Evolutionary conservation across 106 monocot species (phyloP).

Genomic region (Agapanthus africanus): DNA sequence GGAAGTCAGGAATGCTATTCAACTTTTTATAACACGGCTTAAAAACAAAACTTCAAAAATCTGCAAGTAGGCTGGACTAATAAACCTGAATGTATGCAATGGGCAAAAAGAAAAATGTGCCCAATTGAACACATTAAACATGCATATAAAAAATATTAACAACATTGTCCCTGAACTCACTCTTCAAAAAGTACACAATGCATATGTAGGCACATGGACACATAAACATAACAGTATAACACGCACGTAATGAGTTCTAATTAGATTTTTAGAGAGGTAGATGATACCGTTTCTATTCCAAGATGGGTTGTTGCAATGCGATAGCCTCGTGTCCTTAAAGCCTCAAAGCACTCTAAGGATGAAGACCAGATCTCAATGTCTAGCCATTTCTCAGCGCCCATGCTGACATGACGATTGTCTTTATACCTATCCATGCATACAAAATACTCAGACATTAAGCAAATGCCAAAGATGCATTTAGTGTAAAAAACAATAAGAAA

Average conservation of each 20-base stretch:
- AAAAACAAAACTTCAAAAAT: neutral
- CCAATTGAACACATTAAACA: neutral
- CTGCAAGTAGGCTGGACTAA: neutral
- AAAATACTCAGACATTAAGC: neutral
- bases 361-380: conserved; percentile 96
- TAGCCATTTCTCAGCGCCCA: conserved; percentile 97
- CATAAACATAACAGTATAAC: neutral
- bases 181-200: neutral
- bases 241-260: neutral
- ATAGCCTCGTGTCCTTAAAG: conserved; percentile 75
- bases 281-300: conserved; percentile 58
- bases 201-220: neutral
- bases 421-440: conserved; percentile 47
- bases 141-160: neutral
- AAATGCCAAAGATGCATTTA: neutral
- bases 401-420: conserved; percentile 96
- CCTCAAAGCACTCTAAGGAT: conserved; percentile 60
- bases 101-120: neutral
- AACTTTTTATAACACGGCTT: neutral
- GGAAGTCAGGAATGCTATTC: neutral
- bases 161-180: neutral
- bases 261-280: neutral
- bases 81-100: neutral
- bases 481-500: neutral
- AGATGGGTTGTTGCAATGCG: conserved; percentile 76